Evolutionary conservation across 2,329 filamentous ascomycete genomes (phyloP).

Genomic region (Beauveria sp.): DNA sequence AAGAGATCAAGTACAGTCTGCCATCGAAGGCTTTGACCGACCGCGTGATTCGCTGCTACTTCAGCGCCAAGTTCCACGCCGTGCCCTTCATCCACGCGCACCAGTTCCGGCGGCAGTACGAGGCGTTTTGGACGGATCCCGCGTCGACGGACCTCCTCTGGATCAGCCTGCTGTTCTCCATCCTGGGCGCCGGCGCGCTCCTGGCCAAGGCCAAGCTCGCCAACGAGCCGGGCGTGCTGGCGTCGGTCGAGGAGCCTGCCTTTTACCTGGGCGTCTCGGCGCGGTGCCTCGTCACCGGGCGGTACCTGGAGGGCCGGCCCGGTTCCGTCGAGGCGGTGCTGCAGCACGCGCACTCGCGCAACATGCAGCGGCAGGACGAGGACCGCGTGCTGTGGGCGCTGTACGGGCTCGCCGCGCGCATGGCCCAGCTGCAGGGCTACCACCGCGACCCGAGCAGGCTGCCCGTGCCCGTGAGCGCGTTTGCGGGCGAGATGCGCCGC

Average conservation of each 20-base stretch:
- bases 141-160: constrained; percentile 35
- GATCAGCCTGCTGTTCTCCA: constrained; percentile 43
- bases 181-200: constrained; percentile 34
- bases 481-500: constrained; percentile 44
- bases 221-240: constrained; percentile 14
- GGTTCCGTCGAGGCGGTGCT: constrained; percentile 43
- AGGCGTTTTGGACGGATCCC: constrained; percentile 38
- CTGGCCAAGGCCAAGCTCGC: constrained; percentile 26
- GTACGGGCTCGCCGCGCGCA: constrained; percentile 37
- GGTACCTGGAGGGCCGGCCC: constrained; percentile 37
- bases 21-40: constrained; percentile 31
- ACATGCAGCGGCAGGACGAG: constrained; percentile 33
- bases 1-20: constrained; percentile 26
- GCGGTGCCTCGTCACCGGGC: constrained; percentile 40
- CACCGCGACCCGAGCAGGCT: constrained; percentile 40
- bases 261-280: constrained; percentile 31
- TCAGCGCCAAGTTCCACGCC: constrained; percentile 30
- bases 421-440: constrained; percentile 46
- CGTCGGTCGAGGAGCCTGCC: constrained; percentile 20
- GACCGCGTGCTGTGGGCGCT: constrained; percentile 40
- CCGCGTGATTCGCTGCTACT: constrained; percentile 29
- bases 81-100: constrained; percentile 32
- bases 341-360: constrained; percentile 35
- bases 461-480: constrained; percentile 33
- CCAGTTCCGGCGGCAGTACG: constrained; percentile 42